These are phyloP conservation scores for Chrysosporium keratinophilum DNA, from an alignment of 2,329 filamentous ascomycete species.

Conservation along the genomic window DNA sequence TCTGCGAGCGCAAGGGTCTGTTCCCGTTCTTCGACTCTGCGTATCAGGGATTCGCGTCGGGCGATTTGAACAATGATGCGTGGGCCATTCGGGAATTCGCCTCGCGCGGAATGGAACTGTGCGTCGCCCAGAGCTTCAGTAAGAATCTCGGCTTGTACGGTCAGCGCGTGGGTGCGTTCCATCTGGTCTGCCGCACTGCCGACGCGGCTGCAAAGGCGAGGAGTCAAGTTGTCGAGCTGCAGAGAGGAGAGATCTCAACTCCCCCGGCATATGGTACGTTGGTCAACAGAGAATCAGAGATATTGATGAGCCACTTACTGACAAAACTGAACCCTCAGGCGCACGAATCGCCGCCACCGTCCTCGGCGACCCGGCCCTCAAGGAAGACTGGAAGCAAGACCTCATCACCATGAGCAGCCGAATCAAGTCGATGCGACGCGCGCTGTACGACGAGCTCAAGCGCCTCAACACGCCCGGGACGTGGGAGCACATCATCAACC, in stretches of 20 bases:
- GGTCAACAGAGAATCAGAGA: background rate
- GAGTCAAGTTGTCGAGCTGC: conserved; percentile 77
- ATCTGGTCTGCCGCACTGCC: conserved; percentile 39
- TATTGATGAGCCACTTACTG: background rate
- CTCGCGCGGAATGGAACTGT: conserved; percentile 66
- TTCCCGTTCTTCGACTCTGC: conserved; percentile 98
- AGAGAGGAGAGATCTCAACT: conserved; percentile 87
- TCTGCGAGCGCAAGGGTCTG: conserved; percentile 70
- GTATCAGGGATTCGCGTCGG: conserved; percentile 95
- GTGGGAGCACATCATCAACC: conserved; percentile 97
- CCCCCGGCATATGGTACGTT: conserved; percentile 67
- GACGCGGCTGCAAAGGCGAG: conserved; percentile 52
- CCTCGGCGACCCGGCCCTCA: conserved; percentile 66
- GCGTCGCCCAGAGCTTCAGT: conserved; percentile 50
- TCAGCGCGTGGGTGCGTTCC: conserved; percentile 89
- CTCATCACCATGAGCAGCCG: conserved; percentile 84
- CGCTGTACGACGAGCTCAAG: conserved; percentile 69
- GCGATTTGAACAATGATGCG: conserved; percentile 72
- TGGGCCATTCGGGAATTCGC: conserved; percentile 86
- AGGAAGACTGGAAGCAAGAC: conserved; percentile 82
- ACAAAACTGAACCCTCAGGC: conserved; percentile 8
- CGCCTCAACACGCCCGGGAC: conserved; percentile 73
- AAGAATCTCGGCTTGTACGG: conserved; percentile 76
- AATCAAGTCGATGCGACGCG: conserved; percentile 81
- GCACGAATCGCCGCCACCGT: conserved; percentile 33